Evolutionary conservation across 108 stramenopile species (phyloP).

Genomic region (Seminavis robusta): DNA sequence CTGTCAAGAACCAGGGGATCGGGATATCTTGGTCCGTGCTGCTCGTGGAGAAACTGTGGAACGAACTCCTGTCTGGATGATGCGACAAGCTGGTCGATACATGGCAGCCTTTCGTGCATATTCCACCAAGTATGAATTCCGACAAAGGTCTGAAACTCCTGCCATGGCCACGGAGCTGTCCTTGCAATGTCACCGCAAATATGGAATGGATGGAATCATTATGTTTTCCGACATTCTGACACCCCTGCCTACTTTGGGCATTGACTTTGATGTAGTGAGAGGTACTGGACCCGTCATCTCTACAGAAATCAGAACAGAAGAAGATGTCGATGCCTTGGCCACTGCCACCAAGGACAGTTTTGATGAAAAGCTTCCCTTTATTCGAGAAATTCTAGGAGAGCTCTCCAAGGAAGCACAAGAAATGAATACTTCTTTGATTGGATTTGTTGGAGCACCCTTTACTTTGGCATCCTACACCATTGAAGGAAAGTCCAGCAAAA

Average conservation of each 20-base stretch:
- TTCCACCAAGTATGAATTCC: slow-evolving; percentile 88
- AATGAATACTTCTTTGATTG: slow-evolving; percentile 93
- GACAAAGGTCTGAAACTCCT: slow-evolving; percentile 93
- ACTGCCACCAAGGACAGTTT: slow-evolving; percentile 46
- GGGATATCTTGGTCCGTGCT: slow-evolving; percentile 92
- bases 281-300: slow-evolving; percentile 93
- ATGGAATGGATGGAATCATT: slow-evolving; percentile 97
- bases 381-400: slow-evolving; percentile 77
- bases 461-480: slow-evolving; percentile 96
- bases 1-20: slow-evolving; percentile 60
- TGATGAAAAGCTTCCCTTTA: slow-evolving; percentile 89
- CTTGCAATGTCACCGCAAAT: slow-evolving; percentile 91
- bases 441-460: slow-evolving; percentile 98
- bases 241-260: slow-evolving; percentile 92
- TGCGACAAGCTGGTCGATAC: slow-evolving; percentile 99
- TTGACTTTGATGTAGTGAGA: slow-evolving; percentile 95
- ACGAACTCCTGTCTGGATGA: slow-evolving; percentile 98
- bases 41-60: slow-evolving; percentile 92
- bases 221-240: slow-evolving; percentile 99
- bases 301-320: slow-evolving; percentile 53
- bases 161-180: slow-evolving; percentile 92
- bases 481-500: slow-evolving; percentile 90
- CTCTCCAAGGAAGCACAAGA: slow-evolving; percentile 74
- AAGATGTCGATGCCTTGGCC: slow-evolving; percentile 55
- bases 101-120: slow-evolving; percentile 97